Conservation (phyloP, 495 filamentous ascomycete genomes). For the Chaetomium tenue region DNA sequence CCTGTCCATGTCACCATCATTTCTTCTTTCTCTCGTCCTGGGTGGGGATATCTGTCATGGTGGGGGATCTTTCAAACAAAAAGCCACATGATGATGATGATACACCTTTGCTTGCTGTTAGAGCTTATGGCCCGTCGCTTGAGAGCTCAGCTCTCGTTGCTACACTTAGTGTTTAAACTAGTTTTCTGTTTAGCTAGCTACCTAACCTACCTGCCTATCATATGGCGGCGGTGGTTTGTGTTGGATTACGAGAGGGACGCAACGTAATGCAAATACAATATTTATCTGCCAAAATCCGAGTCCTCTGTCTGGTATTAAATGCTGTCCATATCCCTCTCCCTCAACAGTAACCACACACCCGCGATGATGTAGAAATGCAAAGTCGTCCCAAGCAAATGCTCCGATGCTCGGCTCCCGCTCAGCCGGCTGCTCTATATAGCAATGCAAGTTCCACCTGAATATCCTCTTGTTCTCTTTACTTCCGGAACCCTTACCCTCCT, state of each 20-base stretch:
- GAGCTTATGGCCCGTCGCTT: background rate
- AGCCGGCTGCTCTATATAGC: background rate
- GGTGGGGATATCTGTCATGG: constrained; percentile 14
- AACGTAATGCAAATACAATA: constrained; percentile 1
- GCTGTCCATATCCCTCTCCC: background rate
- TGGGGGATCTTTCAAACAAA: background rate
- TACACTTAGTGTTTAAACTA: constrained; percentile 18
- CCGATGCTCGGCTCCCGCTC: background rate
- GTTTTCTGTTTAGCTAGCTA: background rate
- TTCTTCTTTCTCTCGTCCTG: constrained; percentile 7
- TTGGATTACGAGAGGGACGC: constrained; percentile 2
- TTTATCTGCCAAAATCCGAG: background rate
- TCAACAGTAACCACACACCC: background rate
- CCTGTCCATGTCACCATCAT: constrained; percentile 8
- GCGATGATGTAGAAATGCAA: background rate
- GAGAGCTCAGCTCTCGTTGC: constrained; percentile 6
- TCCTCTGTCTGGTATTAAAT: background rate
- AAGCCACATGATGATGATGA: constrained; percentile 16
- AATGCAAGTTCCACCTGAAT: background rate
- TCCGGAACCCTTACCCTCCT: background rate
- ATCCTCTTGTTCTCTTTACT: background rate
- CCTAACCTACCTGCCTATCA: background rate
- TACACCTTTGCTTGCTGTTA: background rate
- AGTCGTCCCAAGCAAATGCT: background rate
- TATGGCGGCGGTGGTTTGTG: background rate